Evolutionary conservation across 2,329 filamentous ascomycete genomes (phyloP), one percentile per base, ranked within the genome.

Genomic region (Epichloe bromicola): DNA sequence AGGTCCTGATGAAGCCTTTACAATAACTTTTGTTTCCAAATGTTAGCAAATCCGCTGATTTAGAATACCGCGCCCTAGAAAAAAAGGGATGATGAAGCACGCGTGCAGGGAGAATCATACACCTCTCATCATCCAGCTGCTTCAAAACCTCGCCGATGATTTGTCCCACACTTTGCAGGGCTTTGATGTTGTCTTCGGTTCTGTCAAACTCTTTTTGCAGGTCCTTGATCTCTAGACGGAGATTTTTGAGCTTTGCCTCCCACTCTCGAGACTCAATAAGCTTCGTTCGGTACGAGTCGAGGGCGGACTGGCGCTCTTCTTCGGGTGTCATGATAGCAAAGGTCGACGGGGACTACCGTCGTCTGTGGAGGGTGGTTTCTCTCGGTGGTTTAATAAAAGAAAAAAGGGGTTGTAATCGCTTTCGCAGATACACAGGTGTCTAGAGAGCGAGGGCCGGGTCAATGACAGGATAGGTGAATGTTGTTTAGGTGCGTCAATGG

Each of bases 151-250:
- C 93, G 62, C 93, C 93, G 69, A 98, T 97, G 70, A 98, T 98
- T 74, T 98, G 93, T 48, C 93, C 93, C 51, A 98, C 93, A 69
- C 93, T 97, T 75, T 98, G 93, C 64, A 98, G 75, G 59, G 93
- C 93, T 76, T 98, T 98, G 77, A 98, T 97, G 74, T 97, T 97
- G 59, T 98, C 94, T 68, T 98, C 93, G 50, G 93, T 97, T 59
- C 91, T 83, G 68, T 98, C 91, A 64, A 90, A 98, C 62, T 97
- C 90, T 65, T 86, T 89, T 67, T 95, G 88, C 51, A 97, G 72
- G 54, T 86, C 88, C 74, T 97, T 98, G 70, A 98, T 96, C 60
- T 96, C 93, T 71, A 95, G 75, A 56, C 93, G 87, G 61, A 98
- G 74, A 49, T 85, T 81, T 75, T 97, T 98, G 55, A 98, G 80